These are phyloP conservation scores for Echites panduratus DNA, from an alignment of 257 asterid species.

Conservation along the genomic window DNA sequence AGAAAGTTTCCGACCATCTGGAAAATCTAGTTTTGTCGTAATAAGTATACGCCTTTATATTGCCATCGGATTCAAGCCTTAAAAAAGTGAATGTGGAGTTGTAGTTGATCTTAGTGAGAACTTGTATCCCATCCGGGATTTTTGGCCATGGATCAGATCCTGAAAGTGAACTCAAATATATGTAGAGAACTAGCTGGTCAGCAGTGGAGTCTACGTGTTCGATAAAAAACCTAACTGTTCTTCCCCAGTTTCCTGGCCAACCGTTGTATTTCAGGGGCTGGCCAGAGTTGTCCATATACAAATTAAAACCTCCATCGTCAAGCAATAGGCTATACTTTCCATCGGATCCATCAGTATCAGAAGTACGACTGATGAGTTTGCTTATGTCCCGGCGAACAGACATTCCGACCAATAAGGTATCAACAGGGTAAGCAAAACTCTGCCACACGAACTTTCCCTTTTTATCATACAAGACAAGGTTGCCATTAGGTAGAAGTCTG, in stretches of 20 bases:
- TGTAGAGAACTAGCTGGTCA: conserved; percentile 7
- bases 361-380: conserved; percentile 17
- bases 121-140: not conserved
- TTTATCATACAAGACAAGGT: conserved; percentile 12
- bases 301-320: not conserved
- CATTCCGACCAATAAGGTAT: conserved; percentile 15
- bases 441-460: conserved; percentile 20
- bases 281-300: conserved; percentile 16
- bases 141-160: conserved; percentile 12
- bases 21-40: not conserved
- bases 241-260: not conserved
- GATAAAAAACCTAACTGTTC: not conserved
- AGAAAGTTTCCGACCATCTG: conserved; percentile 20
- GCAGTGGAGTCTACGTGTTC: not conserved
- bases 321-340: conserved; percentile 17
- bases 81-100: conserved; percentile 16
- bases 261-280: conserved; percentile 13
- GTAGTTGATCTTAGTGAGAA: conserved; percentile 14
- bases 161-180: not conserved
- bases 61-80: conserved; percentile 17
- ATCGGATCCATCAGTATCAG: conserved; percentile 4
- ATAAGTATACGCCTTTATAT: conserved; percentile 17
- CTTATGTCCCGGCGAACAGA: not conserved
- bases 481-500: conserved; percentile 9
- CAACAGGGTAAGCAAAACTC: conserved; percentile 23